These are phyloP conservation scores for Sporobolomyces pararoseus DNA, from an alignment of 768 basidiomycete genomes.

Conservation along the genomic window DNA sequence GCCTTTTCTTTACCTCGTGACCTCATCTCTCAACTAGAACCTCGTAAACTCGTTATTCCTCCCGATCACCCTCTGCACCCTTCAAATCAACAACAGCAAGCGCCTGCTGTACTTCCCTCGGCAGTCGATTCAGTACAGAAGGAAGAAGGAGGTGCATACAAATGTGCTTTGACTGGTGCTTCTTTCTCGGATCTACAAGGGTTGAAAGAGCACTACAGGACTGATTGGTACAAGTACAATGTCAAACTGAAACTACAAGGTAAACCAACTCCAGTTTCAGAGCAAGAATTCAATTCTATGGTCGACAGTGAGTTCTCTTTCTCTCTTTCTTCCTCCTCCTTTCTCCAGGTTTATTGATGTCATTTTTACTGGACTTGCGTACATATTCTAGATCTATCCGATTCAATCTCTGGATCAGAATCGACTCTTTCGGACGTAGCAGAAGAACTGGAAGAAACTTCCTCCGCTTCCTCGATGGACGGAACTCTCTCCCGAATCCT, in stretches of 20 bases:
- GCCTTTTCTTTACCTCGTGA: conserved; percentile 30
- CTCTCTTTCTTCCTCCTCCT: background rate
- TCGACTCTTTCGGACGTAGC: conserved; percentile 4
- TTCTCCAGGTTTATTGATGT: background rate
- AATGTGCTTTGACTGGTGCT: conserved; percentile 52
- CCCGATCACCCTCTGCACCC: conserved; percentile 31
- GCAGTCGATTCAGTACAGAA: background rate
- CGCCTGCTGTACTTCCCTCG: background rate
- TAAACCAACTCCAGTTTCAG: conserved; percentile 59
- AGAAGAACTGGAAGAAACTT: conserved; percentile 45
- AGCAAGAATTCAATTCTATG: conserved; percentile 68
- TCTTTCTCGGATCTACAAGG: conserved; percentile 70
- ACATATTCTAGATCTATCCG: conserved; percentile 61
- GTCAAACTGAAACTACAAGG: conserved; percentile 66
- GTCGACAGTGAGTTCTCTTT: conserved; percentile 63
- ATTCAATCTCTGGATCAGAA: conserved; percentile 87
- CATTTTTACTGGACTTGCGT: background rate
- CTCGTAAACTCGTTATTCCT: conserved; percentile 39
- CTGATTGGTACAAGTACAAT: conserved; percentile 98
- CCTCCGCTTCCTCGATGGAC: conserved; percentile 42
- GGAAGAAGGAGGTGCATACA: conserved; percentile 18
- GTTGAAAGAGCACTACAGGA: conserved; percentile 79
- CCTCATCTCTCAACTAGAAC: conserved; percentile 20
- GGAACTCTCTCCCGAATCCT: conserved; percentile 50
- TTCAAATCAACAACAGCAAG: conserved; percentile 5